Conservation (phyloP, 305 asterid genomes). For the Plantago coronopus region DNA sequence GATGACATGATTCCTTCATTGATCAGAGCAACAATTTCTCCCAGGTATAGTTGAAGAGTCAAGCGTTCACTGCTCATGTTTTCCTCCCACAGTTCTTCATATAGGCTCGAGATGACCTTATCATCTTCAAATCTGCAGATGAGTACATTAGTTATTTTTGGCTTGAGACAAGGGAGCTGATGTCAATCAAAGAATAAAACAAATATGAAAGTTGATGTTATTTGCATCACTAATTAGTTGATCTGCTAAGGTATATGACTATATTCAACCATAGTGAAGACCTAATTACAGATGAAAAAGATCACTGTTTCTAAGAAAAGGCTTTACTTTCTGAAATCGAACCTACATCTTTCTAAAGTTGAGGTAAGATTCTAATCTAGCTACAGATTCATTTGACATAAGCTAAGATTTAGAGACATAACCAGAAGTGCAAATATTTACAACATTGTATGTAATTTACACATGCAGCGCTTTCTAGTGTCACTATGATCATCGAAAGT, state of each 20-base stretch:
- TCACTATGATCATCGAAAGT: constrained; percentile 1
- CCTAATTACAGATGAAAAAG: constrained; percentile 14
- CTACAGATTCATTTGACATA: constrained; percentile 7
- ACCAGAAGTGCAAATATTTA: not conserved
- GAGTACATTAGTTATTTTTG: constrained; percentile 11
- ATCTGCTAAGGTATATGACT: constrained; percentile 15
- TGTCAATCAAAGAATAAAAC: constrained; percentile 19
- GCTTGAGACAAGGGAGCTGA: constrained; percentile 12
- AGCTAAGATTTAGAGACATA: not conserved
- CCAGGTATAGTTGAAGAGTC: constrained; percentile 83
- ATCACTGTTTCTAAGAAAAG: not conserved
- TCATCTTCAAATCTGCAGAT: constrained; percentile 90
- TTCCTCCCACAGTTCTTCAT: constrained; percentile 96
- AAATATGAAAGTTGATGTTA: constrained; percentile 10
- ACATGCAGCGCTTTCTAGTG: not conserved
- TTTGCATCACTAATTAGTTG: constrained; percentile 14
- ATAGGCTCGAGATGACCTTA: constrained; percentile 68
- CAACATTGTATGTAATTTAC: not conserved
- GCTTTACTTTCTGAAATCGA: not conserved
- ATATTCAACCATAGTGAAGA: constrained; percentile 8
- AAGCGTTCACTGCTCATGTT: constrained; percentile 90
- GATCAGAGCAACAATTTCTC: constrained; percentile 72
- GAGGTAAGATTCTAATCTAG: constrained; percentile 3
- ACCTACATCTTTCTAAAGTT: not conserved
- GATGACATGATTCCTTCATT: constrained; percentile 75